Evolutionary conservation across 768 basidiomycete species (phyloP).

Genomic region (Butyriboletus loyo): DNA sequence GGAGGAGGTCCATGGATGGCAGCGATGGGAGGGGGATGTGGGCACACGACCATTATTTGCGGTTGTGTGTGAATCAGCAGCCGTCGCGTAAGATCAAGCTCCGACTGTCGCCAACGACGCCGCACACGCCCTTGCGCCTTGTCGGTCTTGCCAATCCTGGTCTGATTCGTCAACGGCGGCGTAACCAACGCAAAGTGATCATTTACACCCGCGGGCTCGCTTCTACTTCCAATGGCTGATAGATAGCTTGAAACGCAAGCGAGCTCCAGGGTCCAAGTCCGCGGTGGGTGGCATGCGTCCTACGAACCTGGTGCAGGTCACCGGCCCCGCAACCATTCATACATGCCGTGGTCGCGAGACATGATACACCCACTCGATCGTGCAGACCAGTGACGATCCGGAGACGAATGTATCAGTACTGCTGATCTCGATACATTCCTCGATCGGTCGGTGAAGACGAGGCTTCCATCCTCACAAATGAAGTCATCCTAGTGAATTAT

Average conservation of each 20-base stretch:
- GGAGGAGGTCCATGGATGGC: slow-evolving; percentile 18
- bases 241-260: slow-evolving; percentile 4
- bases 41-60: slow-evolving; percentile 25
- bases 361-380: slow-evolving; percentile 3
- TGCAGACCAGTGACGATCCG: slow-evolving; percentile 11
- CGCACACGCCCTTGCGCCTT: too few species aligned
- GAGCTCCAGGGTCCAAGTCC: slow-evolving; percentile 8
- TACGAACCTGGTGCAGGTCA: slow-evolving; percentile 3
- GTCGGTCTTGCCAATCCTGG: neutral
- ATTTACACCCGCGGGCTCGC: slow-evolving; percentile 1
- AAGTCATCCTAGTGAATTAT: slow-evolving; percentile 10
- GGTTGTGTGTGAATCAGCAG: too few species aligned
- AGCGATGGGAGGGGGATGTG: neutral
- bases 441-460: slow-evolving; percentile 18
- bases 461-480: slow-evolving; percentile 12
- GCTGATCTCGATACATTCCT: slow-evolving; percentile 22
- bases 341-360: slow-evolving; percentile 13
- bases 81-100: too few species aligned
- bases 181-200: neutral
- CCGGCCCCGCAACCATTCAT: slow-evolving; percentile 15
- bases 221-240: slow-evolving; percentile 12
- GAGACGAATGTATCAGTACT: slow-evolving; percentile 2
- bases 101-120: too few species aligned
- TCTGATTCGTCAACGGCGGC: neutral
- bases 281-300: slow-evolving; percentile 14